Evolutionary conservation across 2,329 filamentous ascomycete species (phyloP).

Genomic region (Zasmidium citrigriseum): DNA sequence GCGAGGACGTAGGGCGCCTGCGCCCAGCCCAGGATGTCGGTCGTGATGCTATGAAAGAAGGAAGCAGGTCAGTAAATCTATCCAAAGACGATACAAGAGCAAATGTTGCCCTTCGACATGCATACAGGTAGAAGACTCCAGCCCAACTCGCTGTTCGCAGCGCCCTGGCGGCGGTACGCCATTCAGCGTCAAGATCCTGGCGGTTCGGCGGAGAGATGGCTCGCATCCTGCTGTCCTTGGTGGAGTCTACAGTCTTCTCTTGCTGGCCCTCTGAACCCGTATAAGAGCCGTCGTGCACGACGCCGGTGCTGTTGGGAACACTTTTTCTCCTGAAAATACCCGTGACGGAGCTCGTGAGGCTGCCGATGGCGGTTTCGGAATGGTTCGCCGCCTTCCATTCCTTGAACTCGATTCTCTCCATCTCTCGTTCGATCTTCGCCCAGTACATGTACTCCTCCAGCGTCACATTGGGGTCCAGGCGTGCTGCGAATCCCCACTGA

Average conservation of each 20-base stretch:
- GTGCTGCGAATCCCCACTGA: not conserved
- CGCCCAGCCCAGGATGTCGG: constrained; percentile 41
- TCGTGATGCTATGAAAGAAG: too few relatives aligned
- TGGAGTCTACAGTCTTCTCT: not conserved
- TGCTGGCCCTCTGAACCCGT: not conserved
- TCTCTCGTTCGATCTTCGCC: not conserved
- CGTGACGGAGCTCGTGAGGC: not conserved
- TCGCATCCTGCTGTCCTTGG: not conserved
- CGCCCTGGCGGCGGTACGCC: constrained; percentile 32
- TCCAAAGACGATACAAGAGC: too few relatives aligned
- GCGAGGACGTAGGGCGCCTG: constrained; percentile 33
- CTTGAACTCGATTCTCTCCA: not conserved
- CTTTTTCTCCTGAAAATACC: not conserved
- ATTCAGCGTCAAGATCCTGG: constrained; percentile 30
- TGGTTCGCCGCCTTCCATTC: not conserved
- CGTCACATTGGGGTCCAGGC: not conserved
- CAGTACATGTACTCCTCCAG: constrained; percentile 8
- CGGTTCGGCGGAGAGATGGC: not conserved
- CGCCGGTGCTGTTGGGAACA: not conserved
- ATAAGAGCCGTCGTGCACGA: not conserved
- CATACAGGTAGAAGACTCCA: constrained; percentile 45
- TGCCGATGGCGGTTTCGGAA: not conserved
- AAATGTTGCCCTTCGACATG: too few relatives aligned
- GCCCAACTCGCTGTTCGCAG: constrained; percentile 36
- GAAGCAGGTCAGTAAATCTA: too few relatives aligned